Percentiles rank a stretch among this genome's conserved stretches.
Conservation (phyloP, 2,329 filamentous ascomycete species). For the Colletotrichum acutatum region DNA sequence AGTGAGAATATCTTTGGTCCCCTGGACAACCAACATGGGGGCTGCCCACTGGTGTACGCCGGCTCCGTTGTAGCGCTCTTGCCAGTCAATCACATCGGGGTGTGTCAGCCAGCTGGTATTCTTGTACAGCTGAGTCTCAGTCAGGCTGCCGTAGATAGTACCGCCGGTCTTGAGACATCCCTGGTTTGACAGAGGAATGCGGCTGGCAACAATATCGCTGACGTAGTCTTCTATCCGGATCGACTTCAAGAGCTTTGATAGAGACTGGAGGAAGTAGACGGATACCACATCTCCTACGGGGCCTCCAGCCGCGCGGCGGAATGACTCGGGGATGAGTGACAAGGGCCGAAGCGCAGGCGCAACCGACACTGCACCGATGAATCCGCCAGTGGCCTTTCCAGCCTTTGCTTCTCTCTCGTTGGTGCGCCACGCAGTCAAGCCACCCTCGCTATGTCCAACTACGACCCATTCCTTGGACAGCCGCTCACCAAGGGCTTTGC, state of each 20-base stretch:
- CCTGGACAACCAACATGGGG: constrained; percentile 40
- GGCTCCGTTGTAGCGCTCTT: constrained; percentile 33
- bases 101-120: constrained; percentile 33
- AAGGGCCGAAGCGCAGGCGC: constrained; percentile 30
- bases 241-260: constrained; percentile 32
- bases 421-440: constrained; percentile 40
- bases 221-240: constrained; percentile 36
- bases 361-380: constrained; percentile 33
- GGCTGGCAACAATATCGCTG: constrained; percentile 9
- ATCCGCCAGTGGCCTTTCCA: constrained; percentile 20
- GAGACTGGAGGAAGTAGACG: constrained; percentile 36
- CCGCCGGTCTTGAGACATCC: constrained; percentile 30
- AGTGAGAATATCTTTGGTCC: constrained; percentile 34
- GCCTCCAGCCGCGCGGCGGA: constrained; percentile 17
- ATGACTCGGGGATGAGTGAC: constrained; percentile 28
- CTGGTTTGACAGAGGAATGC: constrained; percentile 5
- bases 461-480: constrained; percentile 39
- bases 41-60: constrained; percentile 37
- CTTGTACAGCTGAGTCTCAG: constrained; percentile 14
- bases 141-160: too few species aligned
- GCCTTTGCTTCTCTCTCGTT: constrained; percentile 38
- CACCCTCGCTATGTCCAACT: constrained; percentile 40
- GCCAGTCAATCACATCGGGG: constrained; percentile 1
- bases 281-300: constrained; percentile 27
- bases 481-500: constrained; percentile 24